Percentiles rank a stretch among this genome's conserved stretches.
These are phyloP conservation scores for Penicillium sp. DNA, from an alignment of 2,329 filamentous ascomycete genomes.

Conservation along the genomic window DNA sequence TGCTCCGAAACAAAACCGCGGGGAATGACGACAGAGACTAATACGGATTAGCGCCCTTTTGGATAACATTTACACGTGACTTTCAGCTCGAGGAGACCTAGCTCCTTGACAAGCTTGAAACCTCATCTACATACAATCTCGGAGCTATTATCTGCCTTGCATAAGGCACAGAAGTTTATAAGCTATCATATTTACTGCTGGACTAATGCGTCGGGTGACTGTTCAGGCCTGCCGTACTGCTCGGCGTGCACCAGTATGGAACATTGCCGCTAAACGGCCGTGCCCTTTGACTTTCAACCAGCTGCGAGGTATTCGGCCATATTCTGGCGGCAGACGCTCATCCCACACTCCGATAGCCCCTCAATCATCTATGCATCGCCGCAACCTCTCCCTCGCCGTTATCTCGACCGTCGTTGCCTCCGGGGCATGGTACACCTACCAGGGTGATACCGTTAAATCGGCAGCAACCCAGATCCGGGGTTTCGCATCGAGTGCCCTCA, in stretches of 20 bases:
- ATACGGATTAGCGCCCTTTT: constrained; percentile 26
- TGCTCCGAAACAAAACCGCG: constrained; percentile 21
- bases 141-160: constrained; percentile 7
- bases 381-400: constrained; percentile 50
- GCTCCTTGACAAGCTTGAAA: constrained; percentile 15
- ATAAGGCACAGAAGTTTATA: constrained; percentile 4
- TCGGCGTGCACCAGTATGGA: constrained; percentile 48
- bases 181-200: constrained; percentile 12
- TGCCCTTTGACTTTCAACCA: constrained; percentile 40
- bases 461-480: constrained; percentile 25
- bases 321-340: constrained; percentile 37
- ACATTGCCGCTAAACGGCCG: constrained; percentile 39
- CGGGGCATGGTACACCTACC: constrained; percentile 52
- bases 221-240: constrained; percentile 49
- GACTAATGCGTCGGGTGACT: constrained; percentile 51
- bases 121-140: constrained; percentile 6
- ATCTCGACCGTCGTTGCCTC: constrained; percentile 50
- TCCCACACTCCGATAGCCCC: constrained; percentile 37
- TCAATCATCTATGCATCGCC: constrained; percentile 51
- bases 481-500: constrained; percentile 26
- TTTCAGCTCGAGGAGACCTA: constrained; percentile 18
- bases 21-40: constrained; percentile 37
- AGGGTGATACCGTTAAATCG: constrained; percentile 36
- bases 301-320: constrained; percentile 38
- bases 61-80: constrained; percentile 18